These are phyloP conservation scores for Breviolum minutum DNA, from an alignment of 73 alveolate species.

Conservation along the genomic window DNA sequence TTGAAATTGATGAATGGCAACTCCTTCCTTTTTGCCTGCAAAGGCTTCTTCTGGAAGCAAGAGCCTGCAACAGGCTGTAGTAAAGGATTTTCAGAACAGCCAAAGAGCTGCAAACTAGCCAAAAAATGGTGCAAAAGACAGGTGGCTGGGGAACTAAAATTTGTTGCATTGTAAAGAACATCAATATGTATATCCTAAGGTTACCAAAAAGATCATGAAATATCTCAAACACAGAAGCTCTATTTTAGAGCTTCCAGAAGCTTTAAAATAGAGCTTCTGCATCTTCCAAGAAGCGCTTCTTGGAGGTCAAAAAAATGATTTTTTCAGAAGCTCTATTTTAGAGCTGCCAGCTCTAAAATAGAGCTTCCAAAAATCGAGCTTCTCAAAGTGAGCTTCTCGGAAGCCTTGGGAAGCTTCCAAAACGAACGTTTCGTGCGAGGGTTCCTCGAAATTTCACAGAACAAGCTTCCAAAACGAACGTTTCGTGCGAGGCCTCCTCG, in stretches of 20 bases:
- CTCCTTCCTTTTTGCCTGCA: too few species aligned
- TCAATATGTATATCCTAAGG: too few species aligned
- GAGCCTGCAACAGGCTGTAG: conserved; percentile 19
- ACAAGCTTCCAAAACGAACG: too few species aligned
- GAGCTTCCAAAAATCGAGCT: background rate
- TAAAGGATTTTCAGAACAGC: background rate
- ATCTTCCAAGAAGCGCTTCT: background rate
- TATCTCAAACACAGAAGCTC: background rate
- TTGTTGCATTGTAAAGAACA: too few species aligned
- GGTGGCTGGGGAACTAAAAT: background rate
- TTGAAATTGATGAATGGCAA: background rate
- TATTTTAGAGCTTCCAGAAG: background rate
- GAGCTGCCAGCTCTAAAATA: conserved; percentile 17
- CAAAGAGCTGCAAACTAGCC: background rate
- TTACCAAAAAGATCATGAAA: background rate
- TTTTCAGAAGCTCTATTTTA: background rate
- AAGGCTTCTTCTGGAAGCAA: background rate
- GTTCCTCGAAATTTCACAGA: too few species aligned
- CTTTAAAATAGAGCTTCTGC: too few species aligned
- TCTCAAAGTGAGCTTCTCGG: conserved; percentile 19
- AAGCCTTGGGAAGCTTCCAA: conserved; percentile 37
- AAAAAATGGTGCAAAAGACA: background rate
- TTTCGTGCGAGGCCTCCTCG: too few species aligned
- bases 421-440: too few species aligned
- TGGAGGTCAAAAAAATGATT: background rate